These are phyloP conservation scores for Corynascus novoguineensis DNA, from an alignment of 495 filamentous ascomycete genomes.

Conservation along the genomic window DNA sequence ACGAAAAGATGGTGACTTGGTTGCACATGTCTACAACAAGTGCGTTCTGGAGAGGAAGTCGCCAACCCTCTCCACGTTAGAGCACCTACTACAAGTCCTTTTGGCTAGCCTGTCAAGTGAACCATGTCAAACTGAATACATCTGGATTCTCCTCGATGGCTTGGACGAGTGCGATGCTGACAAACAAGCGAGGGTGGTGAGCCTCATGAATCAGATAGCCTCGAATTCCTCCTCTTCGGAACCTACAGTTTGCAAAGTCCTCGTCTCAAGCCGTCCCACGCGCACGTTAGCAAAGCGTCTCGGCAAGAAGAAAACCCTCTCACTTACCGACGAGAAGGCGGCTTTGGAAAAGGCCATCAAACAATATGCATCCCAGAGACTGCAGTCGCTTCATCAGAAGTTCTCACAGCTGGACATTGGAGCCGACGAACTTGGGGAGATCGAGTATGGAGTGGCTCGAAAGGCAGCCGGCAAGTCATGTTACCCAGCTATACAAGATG, in stretches of 20 bases:
- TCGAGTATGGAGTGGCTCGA: not conserved
- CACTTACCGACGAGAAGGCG: not conserved
- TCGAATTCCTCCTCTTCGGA: not conserved
- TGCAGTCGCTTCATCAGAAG: not conserved
- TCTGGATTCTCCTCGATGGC: not conserved
- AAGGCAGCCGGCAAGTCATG: not conserved
- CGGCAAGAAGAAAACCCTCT: not conserved
- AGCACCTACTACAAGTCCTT: not conserved
- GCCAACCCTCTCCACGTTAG: not conserved
- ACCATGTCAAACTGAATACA: not conserved
- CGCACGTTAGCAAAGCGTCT: not conserved
- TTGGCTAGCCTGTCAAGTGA: not conserved
- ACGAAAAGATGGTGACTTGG: not conserved
- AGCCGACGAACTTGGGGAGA: not conserved
- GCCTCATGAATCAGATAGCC: not conserved
- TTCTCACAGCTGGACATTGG: slow-evolving; percentile 1
- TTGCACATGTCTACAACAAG: not conserved
- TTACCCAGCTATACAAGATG: not conserved
- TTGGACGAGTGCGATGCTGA: not conserved
- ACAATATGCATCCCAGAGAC: not conserved
- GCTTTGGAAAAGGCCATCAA: not conserved
- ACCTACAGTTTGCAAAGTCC: not conserved
- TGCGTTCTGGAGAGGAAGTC: not conserved
- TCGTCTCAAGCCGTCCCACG: not conserved
- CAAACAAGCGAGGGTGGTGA: not conserved